phyloP scores from a whole-genome alignment of 2,329 filamentous ascomycete species.

The Nemania bipapillata region DNA sequence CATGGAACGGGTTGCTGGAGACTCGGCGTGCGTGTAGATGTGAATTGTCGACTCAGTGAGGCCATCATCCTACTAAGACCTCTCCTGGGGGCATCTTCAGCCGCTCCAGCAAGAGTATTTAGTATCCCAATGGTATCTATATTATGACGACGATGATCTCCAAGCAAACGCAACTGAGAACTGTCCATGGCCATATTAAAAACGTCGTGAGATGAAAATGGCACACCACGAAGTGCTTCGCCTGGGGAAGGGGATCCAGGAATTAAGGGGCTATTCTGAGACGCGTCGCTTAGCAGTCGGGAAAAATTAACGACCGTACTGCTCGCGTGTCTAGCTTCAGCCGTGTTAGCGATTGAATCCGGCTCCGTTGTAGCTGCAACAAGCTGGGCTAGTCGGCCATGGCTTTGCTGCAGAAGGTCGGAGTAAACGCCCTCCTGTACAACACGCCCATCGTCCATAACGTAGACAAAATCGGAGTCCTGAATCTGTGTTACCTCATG shows the following conservation, averaged over 20 bases:
- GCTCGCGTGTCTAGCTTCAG: slow-evolving; percentile 8
- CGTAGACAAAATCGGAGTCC: slow-evolving; percentile 78
- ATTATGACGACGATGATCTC: slow-evolving; percentile 27
- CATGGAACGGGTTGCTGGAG: slow-evolving; percentile 6
- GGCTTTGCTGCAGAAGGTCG: slow-evolving; percentile 59
- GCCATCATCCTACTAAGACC: slow-evolving; percentile 31
- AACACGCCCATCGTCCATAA: slow-evolving; percentile 76
- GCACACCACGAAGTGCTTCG: slow-evolving; percentile 33
- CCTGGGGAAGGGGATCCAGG: slow-evolving; percentile 36
- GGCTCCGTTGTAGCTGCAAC: slow-evolving; percentile 42
- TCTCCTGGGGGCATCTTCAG: slow-evolving; percentile 14
- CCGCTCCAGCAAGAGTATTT: slow-evolving; percentile 14
- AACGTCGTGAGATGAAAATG: slow-evolving; percentile 33
- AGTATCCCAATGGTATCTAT: slow-evolving; percentile 30
- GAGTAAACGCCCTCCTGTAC: slow-evolving; percentile 74
- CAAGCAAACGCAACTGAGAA: slow-evolving; percentile 33
- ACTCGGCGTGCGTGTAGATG: background rate
- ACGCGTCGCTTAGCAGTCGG: slow-evolving; percentile 35
- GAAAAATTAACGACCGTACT: slow-evolving; percentile 40
- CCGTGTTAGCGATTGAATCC: slow-evolving; percentile 5
- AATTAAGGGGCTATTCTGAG: slow-evolving; percentile 28
- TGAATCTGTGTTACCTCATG: slow-evolving; percentile 84
- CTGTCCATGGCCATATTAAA: slow-evolving; percentile 30
- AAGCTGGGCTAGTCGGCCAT: slow-evolving; percentile 61
- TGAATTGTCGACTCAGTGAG: slow-evolving; percentile 34